Evolutionary conservation across 2,329 filamentous ascomycete species (phyloP), one percentile per base, ranked within the genome.

Genomic region (Corniculantispora saksenae): DNA sequence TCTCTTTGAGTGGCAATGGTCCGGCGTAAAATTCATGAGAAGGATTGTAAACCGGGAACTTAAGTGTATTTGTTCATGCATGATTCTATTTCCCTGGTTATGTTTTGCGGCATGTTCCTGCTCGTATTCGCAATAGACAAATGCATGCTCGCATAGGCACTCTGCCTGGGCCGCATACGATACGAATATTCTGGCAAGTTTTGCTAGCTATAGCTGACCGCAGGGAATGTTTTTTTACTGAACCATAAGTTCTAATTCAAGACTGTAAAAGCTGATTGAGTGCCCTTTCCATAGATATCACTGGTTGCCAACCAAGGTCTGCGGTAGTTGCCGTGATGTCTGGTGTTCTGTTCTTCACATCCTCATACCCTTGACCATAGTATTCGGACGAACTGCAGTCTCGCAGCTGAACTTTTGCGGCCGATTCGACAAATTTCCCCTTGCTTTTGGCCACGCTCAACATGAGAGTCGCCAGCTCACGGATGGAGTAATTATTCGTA

Each of bases 391-490:
- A 17, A 21, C 13, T 25, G 48, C 17, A 17, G 17, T 53, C 21
- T 13, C 5, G 6, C 7, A 25, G 23, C 12, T 15, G 21, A 3
- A 29, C 48, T 17, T 53, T 53, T 53, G 48, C n/a, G 19, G 48
- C 25, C 9, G 15, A 23, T 4, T 23, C 48, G 13, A 29, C 13
- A 29, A 23, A 53, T 7, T 15, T 13, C 3, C 21, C 21, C 17
- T 25, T 53, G 21, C 21, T 53, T 21, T 7, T 25, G 48, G 19
- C 48, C n/a, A 29, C 17, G n/a, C 48, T 23, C n/a, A 53, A 21
- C 48, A 53, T 53, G 48, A 53, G 48, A 53, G 48, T 53, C 17
- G 48, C 48, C 48, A 53, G 48, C 48, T 53, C 48, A 15, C 48
- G 48, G 23, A 53, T 53, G 48, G 48, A 53, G 25, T 25, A 25